Base-by-base conservation (phyloP, 352 stramenopile species). In the Globisporangium viniferum region DNA sequence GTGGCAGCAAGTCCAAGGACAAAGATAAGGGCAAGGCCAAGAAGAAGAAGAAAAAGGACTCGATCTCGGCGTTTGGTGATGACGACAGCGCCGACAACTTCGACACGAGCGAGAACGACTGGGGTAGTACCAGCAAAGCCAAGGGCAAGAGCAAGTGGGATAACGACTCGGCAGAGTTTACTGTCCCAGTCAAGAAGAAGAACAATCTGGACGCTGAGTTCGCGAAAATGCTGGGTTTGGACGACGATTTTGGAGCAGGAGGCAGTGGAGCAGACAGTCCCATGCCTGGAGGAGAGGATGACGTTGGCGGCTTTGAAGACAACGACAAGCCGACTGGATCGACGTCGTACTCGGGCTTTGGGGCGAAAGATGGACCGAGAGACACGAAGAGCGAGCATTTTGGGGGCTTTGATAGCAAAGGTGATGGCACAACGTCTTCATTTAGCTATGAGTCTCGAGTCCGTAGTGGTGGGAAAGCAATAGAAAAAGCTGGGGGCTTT, bases 191-290 rank as follows among this genome's bases (percentile, higher is more conserved):
- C 55, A 82, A 78, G 64, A 86, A 84, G 54, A 88, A 82, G 27
- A 69, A 66, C 9, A 68, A 53, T 12, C 71, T 92, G 7, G 79
- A 90, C 55, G 78, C 79, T 57, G 84, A 92, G 60, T 92, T 92
- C 60, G 74, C 79, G 7, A 80, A 87, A 35, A 90, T 92, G 80
- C 61, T 92, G 3, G 80, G 80, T 0, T 67, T 91, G 0, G 80
- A 87, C n/a, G 72, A 84, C 48, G 66, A 85, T 5, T 68, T 74
- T 31, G 62, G 39, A 2, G 36, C 44, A 48, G 14, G 22, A 39
- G 6, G 22, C 56, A 51, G 22, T 24, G 20, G 20, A 1, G 22
- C 20, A 41, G 29, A 66, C 22, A 29, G 58, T 46, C 9, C 48
- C 71, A 59, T 44, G 51, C 33, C 60, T 31, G 49, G 71, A 12